Evolutionary conservation across 768 basidiomycete genomes (phyloP).

Genomic region (Lyophyllum shimeji): DNA sequence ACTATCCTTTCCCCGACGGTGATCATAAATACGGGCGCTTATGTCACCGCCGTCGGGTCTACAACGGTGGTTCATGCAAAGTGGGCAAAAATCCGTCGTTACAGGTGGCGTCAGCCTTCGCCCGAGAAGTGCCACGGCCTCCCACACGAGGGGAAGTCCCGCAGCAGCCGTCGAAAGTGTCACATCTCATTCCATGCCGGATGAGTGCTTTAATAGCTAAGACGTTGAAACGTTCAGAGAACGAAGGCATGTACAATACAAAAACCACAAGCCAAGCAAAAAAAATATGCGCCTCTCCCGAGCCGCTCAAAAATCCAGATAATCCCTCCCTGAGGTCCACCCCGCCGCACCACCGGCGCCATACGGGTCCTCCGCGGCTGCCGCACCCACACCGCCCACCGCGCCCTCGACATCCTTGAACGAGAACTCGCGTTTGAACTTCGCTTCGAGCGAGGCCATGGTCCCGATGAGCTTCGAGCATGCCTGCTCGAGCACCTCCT

Average conservation of each 20-base stretch:
- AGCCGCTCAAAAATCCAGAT: constrained; percentile 22
- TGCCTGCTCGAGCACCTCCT: constrained; percentile 79
- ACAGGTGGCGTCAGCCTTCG: no score
- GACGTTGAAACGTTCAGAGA: no score
- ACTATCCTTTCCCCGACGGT: no score
- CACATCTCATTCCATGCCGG: no score
- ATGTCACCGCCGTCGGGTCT: no score
- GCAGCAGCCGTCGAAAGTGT: no score
- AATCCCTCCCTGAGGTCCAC: constrained; percentile 23
- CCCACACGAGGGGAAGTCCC: no score
- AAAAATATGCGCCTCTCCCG: background rate
- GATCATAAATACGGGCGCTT: no score
- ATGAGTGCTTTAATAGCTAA: no score
- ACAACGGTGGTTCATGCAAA: no score
- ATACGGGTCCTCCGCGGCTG: constrained; percentile 47
- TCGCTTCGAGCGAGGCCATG: constrained; percentile 64
- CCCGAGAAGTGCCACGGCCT: no score
- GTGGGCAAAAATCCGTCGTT: no score
- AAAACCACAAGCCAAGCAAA: background rate
- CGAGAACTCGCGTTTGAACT: constrained; percentile 82
- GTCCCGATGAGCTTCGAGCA: constrained; percentile 79
- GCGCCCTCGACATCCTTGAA: constrained; percentile 68
- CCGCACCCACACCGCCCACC: constrained; percentile 19
- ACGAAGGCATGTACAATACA: background rate
- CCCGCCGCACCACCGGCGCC: constrained; percentile 30